phyloP scores from a whole-genome alignment of 2,329 filamentous ascomycete genomes.

The Esteya vermicola region DNA sequence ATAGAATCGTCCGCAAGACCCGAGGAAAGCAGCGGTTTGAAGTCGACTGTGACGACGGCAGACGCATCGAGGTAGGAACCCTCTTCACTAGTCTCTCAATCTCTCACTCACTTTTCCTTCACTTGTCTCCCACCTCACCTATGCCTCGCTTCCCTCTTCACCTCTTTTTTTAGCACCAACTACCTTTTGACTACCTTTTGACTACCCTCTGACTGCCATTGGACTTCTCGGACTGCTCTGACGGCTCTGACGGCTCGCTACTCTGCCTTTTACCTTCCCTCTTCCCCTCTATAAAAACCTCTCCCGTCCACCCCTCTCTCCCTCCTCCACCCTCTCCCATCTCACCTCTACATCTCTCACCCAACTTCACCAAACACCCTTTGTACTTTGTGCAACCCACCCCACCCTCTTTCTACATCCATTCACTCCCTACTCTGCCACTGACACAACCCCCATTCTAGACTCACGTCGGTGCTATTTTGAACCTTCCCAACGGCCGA shows the following conservation, averaged over 20 bases:
- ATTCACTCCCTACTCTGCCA: neutral
- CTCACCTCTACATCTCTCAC: neutral
- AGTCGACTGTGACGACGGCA: conserved; percentile 11
- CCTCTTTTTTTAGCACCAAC: too few species aligned
- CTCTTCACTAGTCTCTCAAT: neutral
- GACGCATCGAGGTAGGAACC: conserved; percentile 7
- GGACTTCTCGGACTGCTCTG: too few species aligned
- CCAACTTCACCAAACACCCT: neutral
- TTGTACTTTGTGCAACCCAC: too few species aligned
- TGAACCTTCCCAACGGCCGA: conserved; percentile 9
- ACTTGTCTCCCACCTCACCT: neutral
- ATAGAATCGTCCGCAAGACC: conserved; percentile 1
- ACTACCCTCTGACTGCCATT: neutral
- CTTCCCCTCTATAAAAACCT: neutral
- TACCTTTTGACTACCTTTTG: neutral
- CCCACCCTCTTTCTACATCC: neutral
- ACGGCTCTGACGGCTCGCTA: too few species aligned
- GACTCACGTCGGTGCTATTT: conserved; percentile 2
- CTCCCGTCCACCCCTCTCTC: neutral
- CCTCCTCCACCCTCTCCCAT: neutral
- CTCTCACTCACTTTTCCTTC: neutral
- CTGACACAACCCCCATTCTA: neutral
- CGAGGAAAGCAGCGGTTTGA: conserved; percentile 7
- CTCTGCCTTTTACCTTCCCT: too few species aligned
- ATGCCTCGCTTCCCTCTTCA: too few species aligned